Evolutionary conservation across 139 green algal genomes (phyloP).

Genomic region (Raphidocelis subcapitata): DNA sequence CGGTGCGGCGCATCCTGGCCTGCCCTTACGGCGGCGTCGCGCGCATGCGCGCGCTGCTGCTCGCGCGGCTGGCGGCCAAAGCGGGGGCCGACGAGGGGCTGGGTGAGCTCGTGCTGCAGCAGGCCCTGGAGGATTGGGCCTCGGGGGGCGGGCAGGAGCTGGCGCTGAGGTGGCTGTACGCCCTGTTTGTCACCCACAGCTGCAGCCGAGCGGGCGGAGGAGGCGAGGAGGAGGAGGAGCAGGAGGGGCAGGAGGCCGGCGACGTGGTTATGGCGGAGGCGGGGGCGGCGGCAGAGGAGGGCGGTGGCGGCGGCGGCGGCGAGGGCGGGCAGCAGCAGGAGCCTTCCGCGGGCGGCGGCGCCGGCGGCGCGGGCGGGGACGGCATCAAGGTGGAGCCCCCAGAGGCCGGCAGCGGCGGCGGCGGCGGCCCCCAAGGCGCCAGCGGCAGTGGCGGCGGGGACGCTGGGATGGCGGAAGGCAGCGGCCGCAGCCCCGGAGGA

Average conservation of each 20-base stretch:
- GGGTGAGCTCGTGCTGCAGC: slow-evolving; percentile 38
- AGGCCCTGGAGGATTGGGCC: slow-evolving; percentile 36
- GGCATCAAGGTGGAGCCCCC: neutral
- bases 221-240: slow-evolving; percentile 1
- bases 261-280: slow-evolving; percentile 1
- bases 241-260: neutral
- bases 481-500: neutral
- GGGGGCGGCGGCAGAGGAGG: neutral
- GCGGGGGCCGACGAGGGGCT: slow-evolving; percentile 19
- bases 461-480: neutral
- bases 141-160: slow-evolving; percentile 29
- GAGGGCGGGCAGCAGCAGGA: slow-evolving; percentile 9
- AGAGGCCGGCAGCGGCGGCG: neutral
- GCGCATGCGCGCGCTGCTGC: slow-evolving; percentile 33
- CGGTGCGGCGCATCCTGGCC: slow-evolving; percentile 53
- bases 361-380: neutral
- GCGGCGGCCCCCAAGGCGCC: neutral
- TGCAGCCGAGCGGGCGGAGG: too few relatives aligned
- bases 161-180: slow-evolving; percentile 48
- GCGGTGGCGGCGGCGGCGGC: neutral
- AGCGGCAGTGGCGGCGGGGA: neutral
- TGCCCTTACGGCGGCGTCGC: slow-evolving; percentile 18
- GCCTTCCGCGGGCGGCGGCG: neutral
- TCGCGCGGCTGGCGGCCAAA: slow-evolving; percentile 41
- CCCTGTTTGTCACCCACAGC: slow-evolving; percentile 30